Evolutionary conservation across 2,329 filamentous ascomycete genomes (phyloP), one percentile per base, ranked within the genome.

Genomic region (Trichophyton benhamiae): DNA sequence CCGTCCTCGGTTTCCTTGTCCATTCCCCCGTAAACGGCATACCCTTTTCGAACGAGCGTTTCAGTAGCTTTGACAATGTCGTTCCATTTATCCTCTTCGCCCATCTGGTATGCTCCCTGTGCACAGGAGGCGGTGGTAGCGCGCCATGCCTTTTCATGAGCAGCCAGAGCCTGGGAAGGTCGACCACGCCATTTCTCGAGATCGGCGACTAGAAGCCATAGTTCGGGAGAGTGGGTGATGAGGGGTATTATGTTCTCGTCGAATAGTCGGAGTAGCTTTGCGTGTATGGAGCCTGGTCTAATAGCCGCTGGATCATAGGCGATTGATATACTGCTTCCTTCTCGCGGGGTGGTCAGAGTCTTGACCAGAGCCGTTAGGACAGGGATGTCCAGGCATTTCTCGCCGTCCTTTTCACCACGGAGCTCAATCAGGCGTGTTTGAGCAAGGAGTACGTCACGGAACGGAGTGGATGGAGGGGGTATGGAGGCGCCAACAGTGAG

Each of bases 131-230:
- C 83, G 78, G 66, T 82, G 75, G 58, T 80, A 0, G 87, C 84
- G 1, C 94, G 83, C 91, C 92, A 99, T 0, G 87, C 89, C 70
- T 92, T 91, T 75, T 97, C 94, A 33, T 91, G 84, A 1, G 89
- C 89, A 4, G 91, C 87, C 1, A 97, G 79, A 3, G 91, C 89
- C 1, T 85, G 85, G 0, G 77, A 75, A 1, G 87, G 88, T 60
- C 88, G 87, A 2, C 82, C 76, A 6, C 85, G 82, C 84, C 90
- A 96, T 13, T 86, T 78, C 3, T 89, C 84, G 15, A 95, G 78
- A 3, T 85, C 83, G 0, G 86, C 81, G 0, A 95, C 79, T 0
- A 95, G 76, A 1, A 82, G 79, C 90, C 91, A 97, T 0, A 96
- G 82, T 27, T 85, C 82, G 0, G 86, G 82, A 1, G 88, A 86